A percentile compares a stretch with the other conserved stretches of the same genome.
phyloP scores from a whole-genome alignment of 1,284 basidiomycete genomes.

The Rhodotorula sp. region DNA sequence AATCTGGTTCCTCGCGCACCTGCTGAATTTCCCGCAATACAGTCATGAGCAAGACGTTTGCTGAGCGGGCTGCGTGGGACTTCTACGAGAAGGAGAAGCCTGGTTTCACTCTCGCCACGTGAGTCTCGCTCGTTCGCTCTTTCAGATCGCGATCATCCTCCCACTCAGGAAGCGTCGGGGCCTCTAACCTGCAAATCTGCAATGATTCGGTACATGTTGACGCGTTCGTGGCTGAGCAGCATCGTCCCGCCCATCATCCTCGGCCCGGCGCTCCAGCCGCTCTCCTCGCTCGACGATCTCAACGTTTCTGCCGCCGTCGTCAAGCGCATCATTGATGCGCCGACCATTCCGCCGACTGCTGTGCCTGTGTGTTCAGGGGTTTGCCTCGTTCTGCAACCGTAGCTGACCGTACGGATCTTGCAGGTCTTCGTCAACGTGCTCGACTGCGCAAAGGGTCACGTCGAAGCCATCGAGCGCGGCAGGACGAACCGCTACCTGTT shows the following conservation, averaged over 20 bases:
- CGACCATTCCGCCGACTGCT: background rate
- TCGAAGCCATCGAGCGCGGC: conserved; percentile 4
- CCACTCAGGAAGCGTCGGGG: too few species aligned
- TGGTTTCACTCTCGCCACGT: conserved; percentile 17
- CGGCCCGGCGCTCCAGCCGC: conserved; percentile 25
- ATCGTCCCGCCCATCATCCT: conserved; percentile 35
- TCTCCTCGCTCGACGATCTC: conserved; percentile 1
- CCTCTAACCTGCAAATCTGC: too few species aligned
- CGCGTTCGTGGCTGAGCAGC: too few species aligned
- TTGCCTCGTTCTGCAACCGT: too few species aligned
- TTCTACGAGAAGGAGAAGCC: conserved; percentile 17
- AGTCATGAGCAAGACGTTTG: conserved; percentile 41
- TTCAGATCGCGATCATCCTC: too few species aligned
- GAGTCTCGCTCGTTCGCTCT: too few species aligned
- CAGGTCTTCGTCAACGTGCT: conserved; percentile 16
- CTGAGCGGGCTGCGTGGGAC: conserved; percentile 47
- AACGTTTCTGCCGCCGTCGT: background rate
- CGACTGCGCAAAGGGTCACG: conserved; percentile 7
- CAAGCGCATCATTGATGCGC: conserved; percentile 1
- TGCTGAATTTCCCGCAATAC: background rate
- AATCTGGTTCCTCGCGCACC: background rate
- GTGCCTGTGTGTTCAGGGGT: background rate
- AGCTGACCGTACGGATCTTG: background rate
- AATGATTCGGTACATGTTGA: too few species aligned
- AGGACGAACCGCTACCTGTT: conserved; percentile 45